Percentiles rank a stretch among this genome's conserved stretches.
Conservation (phyloP, 2,329 filamentous ascomycete genomes). For the Neofusicoccum sp. region DNA sequence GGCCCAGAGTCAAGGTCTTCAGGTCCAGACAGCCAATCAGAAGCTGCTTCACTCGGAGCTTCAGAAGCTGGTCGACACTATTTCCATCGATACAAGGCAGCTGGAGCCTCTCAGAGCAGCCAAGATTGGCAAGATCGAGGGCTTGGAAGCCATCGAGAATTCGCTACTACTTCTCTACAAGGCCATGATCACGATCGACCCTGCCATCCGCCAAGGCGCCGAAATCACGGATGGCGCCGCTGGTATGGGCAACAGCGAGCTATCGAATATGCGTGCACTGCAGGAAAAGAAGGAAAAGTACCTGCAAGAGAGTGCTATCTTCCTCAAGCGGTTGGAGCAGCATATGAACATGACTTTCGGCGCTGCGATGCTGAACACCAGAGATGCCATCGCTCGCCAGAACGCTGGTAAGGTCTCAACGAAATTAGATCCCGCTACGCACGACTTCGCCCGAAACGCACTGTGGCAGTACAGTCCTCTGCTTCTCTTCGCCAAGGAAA, state of each 20-base stretch:
- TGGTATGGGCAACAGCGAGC: conserved; percentile 72
- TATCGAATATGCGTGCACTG: conserved; percentile 86
- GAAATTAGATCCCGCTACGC: conserved; percentile 70
- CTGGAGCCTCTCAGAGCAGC: conserved; percentile 73
- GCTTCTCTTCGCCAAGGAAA: conserved; percentile 84
- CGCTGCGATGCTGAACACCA: conserved; percentile 70
- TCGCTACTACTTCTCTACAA: conserved; percentile 83
- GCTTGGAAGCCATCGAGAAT: conserved; percentile 75
- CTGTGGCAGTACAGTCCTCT: conserved; percentile 89
- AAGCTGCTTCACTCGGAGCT: conserved; percentile 90
- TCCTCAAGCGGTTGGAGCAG: conserved; percentile 77
- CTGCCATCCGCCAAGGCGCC: conserved; percentile 63
- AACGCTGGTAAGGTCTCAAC: conserved; percentile 42
- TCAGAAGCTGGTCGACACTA: conserved; percentile 84
- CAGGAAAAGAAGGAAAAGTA: conserved; percentile 95
- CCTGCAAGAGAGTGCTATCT: conserved; percentile 70
- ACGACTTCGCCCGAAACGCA: conserved; percentile 70
- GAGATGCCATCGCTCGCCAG: conserved; percentile 61
- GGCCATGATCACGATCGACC: conserved; percentile 92
- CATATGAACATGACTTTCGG: conserved; percentile 84
- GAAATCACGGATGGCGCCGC: conserved; percentile 30
- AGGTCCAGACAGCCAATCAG: conserved; percentile 96
- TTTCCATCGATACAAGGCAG: conserved; percentile 78
- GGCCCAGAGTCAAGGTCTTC: conserved; percentile 92
- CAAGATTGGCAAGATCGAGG: conserved; percentile 70